Evolutionary conservation across 768 basidiomycete species (phyloP), one percentile per base, ranked within the genome.

Genomic region (Pulveroboletus sp.): DNA sequence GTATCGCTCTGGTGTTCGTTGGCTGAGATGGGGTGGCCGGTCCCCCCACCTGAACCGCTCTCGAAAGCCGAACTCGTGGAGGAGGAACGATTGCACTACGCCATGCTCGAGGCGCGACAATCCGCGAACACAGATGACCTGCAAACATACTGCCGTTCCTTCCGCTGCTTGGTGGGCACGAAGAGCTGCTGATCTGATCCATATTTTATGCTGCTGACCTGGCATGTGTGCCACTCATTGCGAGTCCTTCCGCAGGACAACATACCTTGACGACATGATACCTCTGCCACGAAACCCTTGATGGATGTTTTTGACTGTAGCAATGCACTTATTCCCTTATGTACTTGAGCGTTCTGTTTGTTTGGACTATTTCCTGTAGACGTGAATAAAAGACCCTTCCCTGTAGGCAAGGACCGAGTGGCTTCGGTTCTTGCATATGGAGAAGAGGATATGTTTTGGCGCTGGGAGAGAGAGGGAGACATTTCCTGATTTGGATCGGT

Each of bases 51-150:
- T 44, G 84, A 85, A 44, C 79, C 82, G 9, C 65, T 86, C 40
- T 77, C 81, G 4, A 85, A 83, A 62, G 83, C 84, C 16, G 85
- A 86, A 62, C 70, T 84, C 5, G 77, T 84, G 29, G 82, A 85
- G 58, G 84, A 86, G 58, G 77, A 82, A 54, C 73, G 84, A 29
- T 65, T 81, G 34, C 76, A 81, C 52, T 77, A 78, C 23, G 79
- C 77, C 35, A 79, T 86, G 73, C 63, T 80, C 12, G 77, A 83
- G 54, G 82, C 82, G 30, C 73, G 78, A 49, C 74, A 69, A 45
- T 69, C 64, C 51, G 80, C 76, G 22, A 73, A 76, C 9, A 66
- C 71, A 34, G 79, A 83, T 51, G 83, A 83, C 45, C 58, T 73
- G 29, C 70, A 77, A 43, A 63, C 68, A 29, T 77, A 79, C 37